These are phyloP conservation scores for Penicillium paneum DNA, from an alignment of 2,329 filamentous ascomycete species.

Conservation along the genomic window DNA sequence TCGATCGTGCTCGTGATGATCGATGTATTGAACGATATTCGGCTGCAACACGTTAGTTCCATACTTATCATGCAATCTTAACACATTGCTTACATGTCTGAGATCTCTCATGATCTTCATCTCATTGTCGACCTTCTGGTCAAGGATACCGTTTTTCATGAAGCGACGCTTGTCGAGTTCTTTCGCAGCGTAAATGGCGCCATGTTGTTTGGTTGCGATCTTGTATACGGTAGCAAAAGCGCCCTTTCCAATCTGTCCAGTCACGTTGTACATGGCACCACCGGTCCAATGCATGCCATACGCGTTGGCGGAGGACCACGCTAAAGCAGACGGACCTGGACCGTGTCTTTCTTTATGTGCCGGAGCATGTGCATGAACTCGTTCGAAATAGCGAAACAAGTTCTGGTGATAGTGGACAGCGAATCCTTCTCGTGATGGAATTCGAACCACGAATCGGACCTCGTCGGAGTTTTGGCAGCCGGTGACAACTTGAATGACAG, in stretches of 20 bases:
- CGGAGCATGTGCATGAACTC: conserved; percentile 27
- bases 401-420: conserved; percentile 66
- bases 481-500: conserved; percentile 66
- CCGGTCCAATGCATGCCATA: conserved; percentile 76
- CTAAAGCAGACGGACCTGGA: conserved; percentile 27
- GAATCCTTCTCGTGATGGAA: conserved; percentile 72
- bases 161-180: conserved; percentile 91
- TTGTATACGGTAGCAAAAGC: conserved; percentile 94
- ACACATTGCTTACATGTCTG: conserved; percentile 63
- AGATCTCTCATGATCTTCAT: conserved; percentile 92
- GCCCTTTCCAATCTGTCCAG: conserved; percentile 79
- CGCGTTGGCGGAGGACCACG: conserved; percentile 41
- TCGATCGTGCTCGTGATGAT: conserved; percentile 77
- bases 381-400: conserved; percentile 62
- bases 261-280: conserved; percentile 77
- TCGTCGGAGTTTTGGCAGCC: conserved; percentile 53
- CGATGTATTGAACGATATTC: conserved; percentile 88
- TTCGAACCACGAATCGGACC: conserved; percentile 78
- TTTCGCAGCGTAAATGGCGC: conserved; percentile 82
- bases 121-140: conserved; percentile 92
- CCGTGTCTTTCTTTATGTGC: conserved; percentile 23
- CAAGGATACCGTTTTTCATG: conserved; percentile 85
- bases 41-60: conserved; percentile 48
- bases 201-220: conserved; percentile 79
- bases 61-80: neutral